A percentile compares a stretch with the other conserved stretches of the same genome.
Evolutionary conservation across 2,329 filamentous ascomycete species (phyloP).

Genomic region (Aciculosporium take): DNA sequence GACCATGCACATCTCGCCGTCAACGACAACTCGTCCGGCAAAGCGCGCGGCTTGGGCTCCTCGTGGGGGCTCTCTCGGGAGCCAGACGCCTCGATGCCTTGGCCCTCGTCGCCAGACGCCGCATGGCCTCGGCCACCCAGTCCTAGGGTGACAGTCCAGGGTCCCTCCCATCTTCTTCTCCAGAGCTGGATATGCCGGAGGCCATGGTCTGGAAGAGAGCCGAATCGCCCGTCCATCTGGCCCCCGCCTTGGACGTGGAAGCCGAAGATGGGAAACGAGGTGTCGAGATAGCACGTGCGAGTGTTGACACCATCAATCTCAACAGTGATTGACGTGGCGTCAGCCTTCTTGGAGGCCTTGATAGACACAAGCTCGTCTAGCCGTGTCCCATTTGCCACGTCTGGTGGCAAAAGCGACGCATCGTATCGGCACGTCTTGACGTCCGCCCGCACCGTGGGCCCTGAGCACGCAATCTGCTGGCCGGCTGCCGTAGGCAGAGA

Average conservation of each 20-base stretch:
- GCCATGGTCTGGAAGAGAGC: constrained; percentile 46
- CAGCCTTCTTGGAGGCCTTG: constrained; percentile 19
- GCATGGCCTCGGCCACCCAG: constrained; percentile 9
- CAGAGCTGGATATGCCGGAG: constrained; percentile 61
- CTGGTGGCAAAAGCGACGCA: constrained; percentile 44
- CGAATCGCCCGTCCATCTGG: constrained; percentile 49
- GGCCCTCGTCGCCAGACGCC: background rate
- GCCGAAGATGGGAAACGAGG: constrained; percentile 50
- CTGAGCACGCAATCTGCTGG: constrained; percentile 39
- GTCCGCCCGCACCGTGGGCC: constrained; percentile 20
- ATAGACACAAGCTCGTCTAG: constrained; percentile 47
- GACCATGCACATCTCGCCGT: constrained; percentile 72
- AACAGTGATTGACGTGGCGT: constrained; percentile 42
- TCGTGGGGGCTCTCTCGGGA: constrained; percentile 1
- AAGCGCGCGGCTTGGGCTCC: constrained; percentile 8
- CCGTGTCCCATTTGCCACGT: constrained; percentile 38
- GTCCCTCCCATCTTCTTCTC: constrained; percentile 63
- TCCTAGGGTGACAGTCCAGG: constrained; percentile 49
- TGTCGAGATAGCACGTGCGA: constrained; percentile 60
- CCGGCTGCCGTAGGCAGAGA: constrained; percentile 58
- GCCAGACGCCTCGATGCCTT: background rate
- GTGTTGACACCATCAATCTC: constrained; percentile 60
- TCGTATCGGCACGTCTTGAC: constrained; percentile 57
- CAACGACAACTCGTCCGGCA: constrained; percentile 35
- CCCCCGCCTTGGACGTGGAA: constrained; percentile 50